Base-by-base conservation (phyloP, 352 stramenopile genomes). In the Phytophthora foliorum region DNA sequence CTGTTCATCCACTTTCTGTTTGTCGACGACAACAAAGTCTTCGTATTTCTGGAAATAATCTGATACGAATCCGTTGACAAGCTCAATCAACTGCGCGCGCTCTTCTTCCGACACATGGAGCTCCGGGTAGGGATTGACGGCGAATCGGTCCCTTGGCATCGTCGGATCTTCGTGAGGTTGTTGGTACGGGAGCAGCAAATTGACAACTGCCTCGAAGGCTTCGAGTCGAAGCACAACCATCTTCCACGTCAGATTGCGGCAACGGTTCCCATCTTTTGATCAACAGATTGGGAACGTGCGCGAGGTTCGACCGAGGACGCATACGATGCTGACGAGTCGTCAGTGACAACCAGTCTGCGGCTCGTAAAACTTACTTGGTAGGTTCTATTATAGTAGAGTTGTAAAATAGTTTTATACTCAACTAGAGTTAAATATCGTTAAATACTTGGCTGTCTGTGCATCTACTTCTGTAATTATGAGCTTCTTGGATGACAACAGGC, bases 41-140 rank as follows among this genome's bases (percentile, higher is more conserved):
- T 80, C 69, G 49, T 79, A 86, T 17, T 83, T 68, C 32, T 56
- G 58, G 42, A 77, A 69, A 48, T 73, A 61, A 16, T 66, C 49
- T 14, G 50, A n/a, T 25, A 77, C 56, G 46, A 74, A 66, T 34
- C 22, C 32, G 21, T 63, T 58, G 6, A 67, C 64, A 19, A 77
- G 57, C 13, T 69, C 44, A 27, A 66, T 54, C 7, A 77, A 34
- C 19, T 63, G 45, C 9, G 42, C 10, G 8, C 58, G 39, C n/a
- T 74, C 48, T 4, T 54, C 46, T 3, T 45, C 54, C 3, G 63
- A 64, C 31, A 78, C 56, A n/a, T 68, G 21, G 19, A 71, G 17
- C 10, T 59, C 34, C n/a, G 60, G 48, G 27, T 65, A 74, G 39
- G 67, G 59, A 21, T 66, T 70, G 24, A 49, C 45, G 4, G 42